Evolutionary conservation across 2,329 filamentous ascomycete species (phyloP).

Genomic region (Aureobasidium pullulans): DNA sequence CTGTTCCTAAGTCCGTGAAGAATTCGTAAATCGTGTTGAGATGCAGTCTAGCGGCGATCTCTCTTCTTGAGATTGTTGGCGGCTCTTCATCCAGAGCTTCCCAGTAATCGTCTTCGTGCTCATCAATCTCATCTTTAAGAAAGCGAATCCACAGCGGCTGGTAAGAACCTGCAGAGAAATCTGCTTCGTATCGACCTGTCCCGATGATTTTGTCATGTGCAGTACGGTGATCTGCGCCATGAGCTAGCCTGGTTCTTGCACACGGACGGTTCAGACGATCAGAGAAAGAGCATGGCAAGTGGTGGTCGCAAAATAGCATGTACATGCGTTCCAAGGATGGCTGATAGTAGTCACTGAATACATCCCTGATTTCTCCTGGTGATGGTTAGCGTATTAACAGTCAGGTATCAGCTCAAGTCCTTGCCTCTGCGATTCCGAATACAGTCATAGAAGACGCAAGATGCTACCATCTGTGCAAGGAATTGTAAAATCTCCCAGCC

Average conservation of each 20-base stretch:
- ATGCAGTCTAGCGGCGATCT: neutral
- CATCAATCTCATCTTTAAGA: neutral
- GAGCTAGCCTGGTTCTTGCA: neutral
- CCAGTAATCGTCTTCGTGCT: neutral
- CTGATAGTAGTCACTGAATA: constrained; percentile 29
- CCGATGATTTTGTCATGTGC: neutral
- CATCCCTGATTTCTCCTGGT: constrained; percentile 20
- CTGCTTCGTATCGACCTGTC: neutral
- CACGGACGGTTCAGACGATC: neutral
- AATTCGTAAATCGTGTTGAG: neutral
- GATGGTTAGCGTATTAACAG: neutral
- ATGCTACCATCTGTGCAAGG: neutral
- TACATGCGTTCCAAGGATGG: constrained; percentile 28
- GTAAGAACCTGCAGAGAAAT: neutral
- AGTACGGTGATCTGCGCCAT: neutral
- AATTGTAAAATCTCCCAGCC: neutral
- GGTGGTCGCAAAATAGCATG: constrained; percentile 32
- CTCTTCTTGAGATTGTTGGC: no score
- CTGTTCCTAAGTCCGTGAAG: constrained; percentile 1
- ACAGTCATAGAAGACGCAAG: constrained; percentile 3
- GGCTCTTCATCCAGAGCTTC: neutral
- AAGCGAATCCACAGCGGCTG: neutral
- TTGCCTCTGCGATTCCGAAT: neutral
- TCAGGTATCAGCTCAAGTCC: no score
- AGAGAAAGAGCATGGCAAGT: constrained; percentile 14